These are phyloP conservation scores for Cryptosporidium tyzzeri DNA, from an alignment of 169 alveolate genomes.

Conservation along the genomic window DNA sequence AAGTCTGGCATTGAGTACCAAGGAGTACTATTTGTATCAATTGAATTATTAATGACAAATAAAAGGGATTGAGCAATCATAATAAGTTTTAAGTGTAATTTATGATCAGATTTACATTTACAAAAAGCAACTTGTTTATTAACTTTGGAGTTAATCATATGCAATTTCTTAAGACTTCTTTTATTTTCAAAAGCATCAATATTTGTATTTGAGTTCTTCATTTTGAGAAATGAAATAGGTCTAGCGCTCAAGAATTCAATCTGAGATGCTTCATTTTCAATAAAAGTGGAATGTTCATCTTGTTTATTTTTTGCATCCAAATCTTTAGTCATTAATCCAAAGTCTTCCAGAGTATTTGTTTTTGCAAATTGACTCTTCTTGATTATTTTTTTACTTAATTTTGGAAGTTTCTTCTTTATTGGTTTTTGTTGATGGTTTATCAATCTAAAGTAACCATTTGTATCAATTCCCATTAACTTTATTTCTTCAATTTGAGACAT, in stretches of 20 bases:
- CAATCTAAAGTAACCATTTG: slow-evolving; percentile 22
- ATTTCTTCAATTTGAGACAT: slow-evolving; percentile 62
- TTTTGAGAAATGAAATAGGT: slow-evolving; percentile 9
- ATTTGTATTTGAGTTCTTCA: background rate
- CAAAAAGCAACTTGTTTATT: slow-evolving; percentile 42
- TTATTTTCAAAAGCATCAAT: background rate
- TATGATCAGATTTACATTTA: slow-evolving; percentile 10
- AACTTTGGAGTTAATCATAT: slow-evolving; percentile 42
- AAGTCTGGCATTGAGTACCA: slow-evolving; percentile 65
- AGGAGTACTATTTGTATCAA: slow-evolving; percentile 23
- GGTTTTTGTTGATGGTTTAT: background rate
- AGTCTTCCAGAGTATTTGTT: background rate
- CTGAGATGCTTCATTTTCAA: background rate
- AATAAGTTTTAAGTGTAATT: slow-evolving; percentile 13
- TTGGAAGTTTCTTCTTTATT: slow-evolving; percentile 14
- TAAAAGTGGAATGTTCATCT: background rate
- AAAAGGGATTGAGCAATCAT: slow-evolving; percentile 41
- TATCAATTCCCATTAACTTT: slow-evolving; percentile 21
- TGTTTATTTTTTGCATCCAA: background rate
- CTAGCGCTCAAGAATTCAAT: background rate
- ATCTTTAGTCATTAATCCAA: background rate
- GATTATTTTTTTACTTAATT: slow-evolving; percentile 5
- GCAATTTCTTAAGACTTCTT: background rate
- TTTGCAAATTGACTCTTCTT: slow-evolving; percentile 22
- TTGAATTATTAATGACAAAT: slow-evolving; percentile 20